Evolutionary conservation across 768 basidiomycete genomes (phyloP).

Genomic region (Imleria badia): DNA sequence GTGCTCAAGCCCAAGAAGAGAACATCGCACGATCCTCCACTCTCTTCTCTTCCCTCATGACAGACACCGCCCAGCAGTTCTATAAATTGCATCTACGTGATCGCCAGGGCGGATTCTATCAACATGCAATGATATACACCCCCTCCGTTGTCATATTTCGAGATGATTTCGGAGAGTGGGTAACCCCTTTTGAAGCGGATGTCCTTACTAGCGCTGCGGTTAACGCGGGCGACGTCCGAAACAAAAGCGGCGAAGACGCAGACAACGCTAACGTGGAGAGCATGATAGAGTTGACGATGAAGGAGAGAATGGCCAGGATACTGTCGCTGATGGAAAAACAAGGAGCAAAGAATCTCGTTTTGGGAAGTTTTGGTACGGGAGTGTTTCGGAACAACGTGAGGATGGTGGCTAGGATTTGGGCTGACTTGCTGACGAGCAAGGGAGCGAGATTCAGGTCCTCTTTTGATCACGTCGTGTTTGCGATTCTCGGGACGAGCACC

Average conservation of each 20-base stretch:
- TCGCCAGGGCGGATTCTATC: conserved; percentile 57
- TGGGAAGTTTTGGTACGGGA: conserved; percentile 79
- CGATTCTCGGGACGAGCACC: conserved; percentile 55
- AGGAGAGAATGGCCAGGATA: conserved; percentile 68
- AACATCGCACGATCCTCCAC: conserved; percentile 76
- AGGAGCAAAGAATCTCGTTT: conserved; percentile 56
- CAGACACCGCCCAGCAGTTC: conserved; percentile 54
- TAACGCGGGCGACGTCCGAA: conserved; percentile 57
- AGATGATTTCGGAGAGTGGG: conserved; percentile 57
- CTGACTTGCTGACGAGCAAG: conserved; percentile 50
- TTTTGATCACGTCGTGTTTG: conserved; percentile 67
- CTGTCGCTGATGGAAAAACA: conserved; percentile 63
- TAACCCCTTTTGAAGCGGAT: conserved; percentile 58
- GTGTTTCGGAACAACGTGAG: conserved; percentile 67
- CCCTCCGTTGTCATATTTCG: conserved; percentile 63
- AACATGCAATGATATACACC: conserved; percentile 79
- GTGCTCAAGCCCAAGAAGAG: conserved; percentile 80
- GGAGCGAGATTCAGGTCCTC: conserved; percentile 53
- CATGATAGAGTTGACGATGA: conserved; percentile 57
- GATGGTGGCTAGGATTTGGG: conserved; percentile 63
- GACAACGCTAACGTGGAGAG: conserved; percentile 22
- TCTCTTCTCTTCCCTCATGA: conserved; percentile 61
- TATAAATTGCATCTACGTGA: conserved; percentile 57
- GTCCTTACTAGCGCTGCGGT: conserved; percentile 75
- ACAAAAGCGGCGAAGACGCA: conserved; percentile 15